phyloP scores from a whole-genome alignment of 1,284 basidiomycete species.

The Leccinum olivaceoglutinosum region DNA sequence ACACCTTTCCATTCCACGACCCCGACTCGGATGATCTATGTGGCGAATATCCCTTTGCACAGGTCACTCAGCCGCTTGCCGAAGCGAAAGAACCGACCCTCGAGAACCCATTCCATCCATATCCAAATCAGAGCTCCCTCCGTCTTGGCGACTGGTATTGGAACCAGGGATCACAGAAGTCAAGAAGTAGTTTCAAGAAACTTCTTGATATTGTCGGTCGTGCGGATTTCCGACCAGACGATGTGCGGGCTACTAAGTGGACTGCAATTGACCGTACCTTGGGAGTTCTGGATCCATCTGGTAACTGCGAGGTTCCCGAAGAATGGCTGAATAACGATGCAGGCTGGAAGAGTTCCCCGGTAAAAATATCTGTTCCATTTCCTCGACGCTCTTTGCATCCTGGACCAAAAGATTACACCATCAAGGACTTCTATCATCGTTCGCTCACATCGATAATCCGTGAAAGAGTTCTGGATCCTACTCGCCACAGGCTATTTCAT shows the following conservation, averaged over 20 bases:
- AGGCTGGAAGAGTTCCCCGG: neutral
- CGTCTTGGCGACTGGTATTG: neutral
- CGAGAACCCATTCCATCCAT: neutral
- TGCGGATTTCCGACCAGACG: neutral
- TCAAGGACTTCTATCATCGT: neutral
- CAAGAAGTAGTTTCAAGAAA: neutral
- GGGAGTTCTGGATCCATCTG: neutral
- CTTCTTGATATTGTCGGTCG: neutral
- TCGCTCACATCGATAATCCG: neutral
- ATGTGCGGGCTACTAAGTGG: neutral
- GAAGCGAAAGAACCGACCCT: neutral
- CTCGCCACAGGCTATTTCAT: neutral
- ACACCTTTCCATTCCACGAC: neutral
- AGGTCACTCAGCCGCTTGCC: neutral
- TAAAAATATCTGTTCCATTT: neutral
- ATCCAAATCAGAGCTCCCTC: neutral
- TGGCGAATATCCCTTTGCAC: neutral
- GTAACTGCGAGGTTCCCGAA: neutral
- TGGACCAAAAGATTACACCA: neutral
- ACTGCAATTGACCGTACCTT: neutral
- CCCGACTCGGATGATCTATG: neutral
- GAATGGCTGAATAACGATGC: neutral
- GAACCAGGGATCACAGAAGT: neutral
- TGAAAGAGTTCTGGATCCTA: neutral
- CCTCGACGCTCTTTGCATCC: neutral